These are phyloP conservation scores for Xylaria sp. DNA, from an alignment of 2,329 filamentous ascomycete species.

Conservation along the genomic window DNA sequence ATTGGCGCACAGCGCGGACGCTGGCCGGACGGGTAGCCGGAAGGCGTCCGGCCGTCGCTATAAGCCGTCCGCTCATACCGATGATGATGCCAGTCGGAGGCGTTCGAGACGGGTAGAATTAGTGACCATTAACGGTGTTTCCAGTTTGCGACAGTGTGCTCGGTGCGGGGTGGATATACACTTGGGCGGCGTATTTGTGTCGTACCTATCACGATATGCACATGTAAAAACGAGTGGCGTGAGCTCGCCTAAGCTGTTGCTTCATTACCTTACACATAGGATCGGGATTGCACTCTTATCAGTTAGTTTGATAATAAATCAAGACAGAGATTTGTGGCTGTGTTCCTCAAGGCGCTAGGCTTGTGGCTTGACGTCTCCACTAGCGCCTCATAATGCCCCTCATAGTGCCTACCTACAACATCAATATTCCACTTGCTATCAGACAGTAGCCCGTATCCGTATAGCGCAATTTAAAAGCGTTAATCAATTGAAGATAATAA, in stretches of 20 bases:
- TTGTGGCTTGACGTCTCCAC: constrained; percentile 32
- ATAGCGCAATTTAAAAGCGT: too few relatives aligned
- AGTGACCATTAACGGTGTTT: constrained; percentile 46
- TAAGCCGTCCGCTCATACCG: constrained; percentile 53
- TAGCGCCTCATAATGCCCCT: too few relatives aligned
- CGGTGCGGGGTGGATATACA: constrained; percentile 6
- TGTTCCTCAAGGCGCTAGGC: neutral
- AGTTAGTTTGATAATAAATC: too few relatives aligned
- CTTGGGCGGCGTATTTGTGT: constrained; percentile 5
- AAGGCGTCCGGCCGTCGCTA: constrained; percentile 51
- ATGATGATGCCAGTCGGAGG: constrained; percentile 47
- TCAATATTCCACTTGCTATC: too few relatives aligned
- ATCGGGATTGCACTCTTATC: constrained; percentile 7
- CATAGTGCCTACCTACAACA: too few relatives aligned
- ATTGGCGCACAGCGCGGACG: constrained; percentile 67
- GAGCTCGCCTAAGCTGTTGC: constrained; percentile 1
- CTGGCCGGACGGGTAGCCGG: constrained; percentile 46
- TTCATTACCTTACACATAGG: neutral
- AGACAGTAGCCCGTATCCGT: too few relatives aligned
- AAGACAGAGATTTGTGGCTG: neutral
- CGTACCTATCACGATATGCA: constrained; percentile 22
- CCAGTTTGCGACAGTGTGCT: constrained; percentile 2
- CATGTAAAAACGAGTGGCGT: constrained; percentile 29
- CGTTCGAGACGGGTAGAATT: constrained; percentile 38
- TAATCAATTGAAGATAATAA: too few relatives aligned